A percentile compares a stretch with the other conserved stretches of the same genome.
These are phyloP conservation scores for Nitzschia sp. DNA, from an alignment of 108 stramenopile species.

Conservation along the genomic window DNA sequence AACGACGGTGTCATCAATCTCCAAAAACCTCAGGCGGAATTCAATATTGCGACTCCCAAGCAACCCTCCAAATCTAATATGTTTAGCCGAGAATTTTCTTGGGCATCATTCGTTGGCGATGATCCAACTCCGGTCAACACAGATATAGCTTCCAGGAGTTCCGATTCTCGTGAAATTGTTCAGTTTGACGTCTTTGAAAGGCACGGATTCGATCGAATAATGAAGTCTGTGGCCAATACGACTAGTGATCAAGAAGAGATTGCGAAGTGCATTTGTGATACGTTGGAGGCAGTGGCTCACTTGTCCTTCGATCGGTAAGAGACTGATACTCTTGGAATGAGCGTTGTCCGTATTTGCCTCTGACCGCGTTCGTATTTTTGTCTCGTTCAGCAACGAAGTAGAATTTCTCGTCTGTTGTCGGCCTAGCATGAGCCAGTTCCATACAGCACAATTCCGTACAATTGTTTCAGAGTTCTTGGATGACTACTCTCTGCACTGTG, in stretches of 20 bases:
- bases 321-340: no score
- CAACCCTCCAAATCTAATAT: not conserved
- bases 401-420: constrained; percentile 48
- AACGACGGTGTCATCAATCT: constrained; percentile 6
- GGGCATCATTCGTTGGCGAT: constrained; percentile 1
- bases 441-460: constrained; percentile 26
- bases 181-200: constrained; percentile 47
- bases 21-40: constrained; percentile 3
- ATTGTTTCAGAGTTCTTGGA: constrained; percentile 7
- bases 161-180: constrained; percentile 21
- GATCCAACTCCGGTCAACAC: not conserved
- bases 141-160: not conserved
- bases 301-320: constrained; percentile 3
- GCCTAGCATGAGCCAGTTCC: constrained; percentile 39
- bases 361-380: constrained; percentile 10
- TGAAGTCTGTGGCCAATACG: constrained; percentile 35
- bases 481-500: constrained; percentile 1
- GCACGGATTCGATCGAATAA: constrained; percentile 49
- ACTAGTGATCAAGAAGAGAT: constrained; percentile 23
- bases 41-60: constrained; percentile 1
- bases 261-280: constrained; percentile 26
- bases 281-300: constrained; percentile 26
- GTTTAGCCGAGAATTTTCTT: not conserved
- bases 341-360: not conserved
- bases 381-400: constrained; percentile 7